Percentiles rank a stretch among this genome's conserved stretches.
Conservation (phyloP, 768 basidiomycete genomes). For the Psilocybe cubensis region DNA sequence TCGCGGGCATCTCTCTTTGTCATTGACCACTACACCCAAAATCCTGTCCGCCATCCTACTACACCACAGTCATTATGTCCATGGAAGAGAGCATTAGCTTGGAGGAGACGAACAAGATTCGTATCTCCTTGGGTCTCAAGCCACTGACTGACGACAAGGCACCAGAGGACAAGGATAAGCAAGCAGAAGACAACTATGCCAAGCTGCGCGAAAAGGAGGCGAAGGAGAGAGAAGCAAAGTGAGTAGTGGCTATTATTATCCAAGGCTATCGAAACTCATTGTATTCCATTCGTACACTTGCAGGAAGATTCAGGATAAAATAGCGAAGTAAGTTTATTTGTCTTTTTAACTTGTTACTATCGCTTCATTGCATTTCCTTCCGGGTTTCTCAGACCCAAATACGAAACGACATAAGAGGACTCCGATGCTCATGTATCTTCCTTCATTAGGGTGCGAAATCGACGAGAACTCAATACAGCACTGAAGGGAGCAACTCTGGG, state of each 20-base stretch:
- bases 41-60: slow-evolving; percentile 21
- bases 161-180: slow-evolving; percentile 74
- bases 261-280: no score
- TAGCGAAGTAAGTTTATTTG: slow-evolving; percentile 84
- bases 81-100: slow-evolving; percentile 91
- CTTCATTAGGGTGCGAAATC: slow-evolving; percentile 85
- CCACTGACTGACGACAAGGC: slow-evolving; percentile 85
- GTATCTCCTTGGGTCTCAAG: slow-evolving; percentile 91
- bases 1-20: neutral
- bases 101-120: slow-evolving; percentile 96
- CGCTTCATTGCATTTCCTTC: slow-evolving; percentile 47
- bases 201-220: slow-evolving; percentile 69
- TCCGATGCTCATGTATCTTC: slow-evolving; percentile 48
- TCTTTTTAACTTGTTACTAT: slow-evolving; percentile 13
- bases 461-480: slow-evolving; percentile 88
- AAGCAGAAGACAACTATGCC: slow-evolving; percentile 88
- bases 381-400: slow-evolving; percentile 42
- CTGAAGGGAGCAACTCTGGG: slow-evolving; percentile 94
- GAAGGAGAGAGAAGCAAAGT: slow-evolving; percentile 81
- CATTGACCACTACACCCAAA: neutral
- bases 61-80: slow-evolving; percentile 43
- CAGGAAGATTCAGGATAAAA: slow-evolving; percentile 73
- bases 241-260: slow-evolving; percentile 34
- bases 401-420: slow-evolving; percentile 29
- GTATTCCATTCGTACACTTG: no score